phyloP scores from a whole-genome alignment of 2,329 filamentous ascomycete genomes.

The Arthrobotrys musiformis region DNA sequence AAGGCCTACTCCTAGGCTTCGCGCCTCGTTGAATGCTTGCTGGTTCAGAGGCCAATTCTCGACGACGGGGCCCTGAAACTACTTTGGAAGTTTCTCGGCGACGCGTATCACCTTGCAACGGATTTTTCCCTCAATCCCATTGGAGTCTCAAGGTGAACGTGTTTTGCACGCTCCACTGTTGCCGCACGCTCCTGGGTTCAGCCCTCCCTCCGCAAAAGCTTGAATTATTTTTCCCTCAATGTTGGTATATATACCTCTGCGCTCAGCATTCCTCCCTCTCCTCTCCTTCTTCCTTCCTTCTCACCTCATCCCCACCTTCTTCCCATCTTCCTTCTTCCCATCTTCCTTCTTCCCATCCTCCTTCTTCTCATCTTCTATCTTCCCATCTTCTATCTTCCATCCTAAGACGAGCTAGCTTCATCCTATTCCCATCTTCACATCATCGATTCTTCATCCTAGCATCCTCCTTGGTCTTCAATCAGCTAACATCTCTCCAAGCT shows the following conservation, averaged over 20 bases:
- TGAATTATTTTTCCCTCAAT: not conserved
- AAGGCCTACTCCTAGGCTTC: too few relatives aligned
- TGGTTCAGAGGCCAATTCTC: too few relatives aligned
- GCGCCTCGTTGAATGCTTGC: too few relatives aligned
- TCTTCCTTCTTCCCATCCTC: not conserved
- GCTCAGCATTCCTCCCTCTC: not conserved
- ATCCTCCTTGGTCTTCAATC: not conserved
- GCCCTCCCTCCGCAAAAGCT: not conserved
- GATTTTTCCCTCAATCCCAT: too few relatives aligned
- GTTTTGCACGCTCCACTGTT: not conserved
- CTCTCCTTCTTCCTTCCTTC: not conserved
- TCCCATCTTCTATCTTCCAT: not conserved
- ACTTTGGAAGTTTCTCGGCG: too few relatives aligned
- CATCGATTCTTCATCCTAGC: not conserved
- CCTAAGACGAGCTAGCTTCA: not conserved
- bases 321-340: not conserved
- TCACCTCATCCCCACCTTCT: too few relatives aligned
- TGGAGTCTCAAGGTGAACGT: not conserved
- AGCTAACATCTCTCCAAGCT: not conserved
- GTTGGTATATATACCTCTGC: not conserved
- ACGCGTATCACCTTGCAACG: too few relatives aligned
- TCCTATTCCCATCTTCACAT: too few relatives aligned
- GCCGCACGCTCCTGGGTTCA: not conserved
- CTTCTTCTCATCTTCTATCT: not conserved
- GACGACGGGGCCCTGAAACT: too few relatives aligned